Evolutionary conservation across 192 early-diverging fungal species (phyloP), one percentile per base, ranked within the genome.

Genomic region (Spinellus fusiger): DNA sequence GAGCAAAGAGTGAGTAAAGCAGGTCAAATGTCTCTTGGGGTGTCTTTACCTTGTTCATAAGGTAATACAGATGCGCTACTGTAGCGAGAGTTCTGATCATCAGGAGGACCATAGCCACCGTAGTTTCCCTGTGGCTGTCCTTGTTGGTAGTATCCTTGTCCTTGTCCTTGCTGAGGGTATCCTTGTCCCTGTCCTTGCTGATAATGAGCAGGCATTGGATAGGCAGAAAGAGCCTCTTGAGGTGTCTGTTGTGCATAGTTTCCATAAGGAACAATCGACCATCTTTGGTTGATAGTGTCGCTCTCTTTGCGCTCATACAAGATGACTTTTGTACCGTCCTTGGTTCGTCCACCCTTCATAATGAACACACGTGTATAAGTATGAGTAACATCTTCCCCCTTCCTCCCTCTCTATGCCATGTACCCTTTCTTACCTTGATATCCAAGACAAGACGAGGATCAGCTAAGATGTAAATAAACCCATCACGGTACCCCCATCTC

Each of bases 391-490:
- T 46, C 10, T 7, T 7, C 5, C 15, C 4, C 12, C 32, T 20
- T n/a, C 6, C 20, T n/a, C n/a, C n/a, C n/a, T n/a, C n/a, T n/a
- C n/a, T n/a, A n/a, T n/a, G n/a, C n/a, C n/a, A n/a, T n/a, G n/a
- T n/a, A n/a, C n/a, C n/a, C n/a, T n/a, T n/a, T 56, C 52, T 46
- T 34, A 64, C 62, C 27, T 63, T 64, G 27, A 70, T 59, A 62
- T 70, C 68, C 54, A 70, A 56, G 9, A 70, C 68, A 32, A 70
- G 68, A 25, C 49, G 54, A 34, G 68, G 61, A 35, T 70, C 61
- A 34, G 68, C 68, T 35, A 69, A 61, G 12, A 56, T 49, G 35
- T 69, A 56, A 26, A 69, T 35, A 63, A 33, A 69, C 4, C 68
- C 68, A 37, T 69, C 61, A 29, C 61, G 47, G 34, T 52, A 69